Percentiles rank a stretch among this genome's conserved stretches.
These are phyloP conservation scores for maize (Zea mays) DNA, from an alignment of 176 grass and related monocot species.

Conservation along the genomic window Zm-B73-REFERENCE-NAM-5.0 NC_050100.1:195084001-195084500, in stretches of 20 bases:
- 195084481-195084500: not conserved
- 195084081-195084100: slow-evolving; percentile 37
- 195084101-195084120: slow-evolving; percentile 30
- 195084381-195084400: slow-evolving; percentile 15
- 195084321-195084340: slow-evolving; percentile 68
- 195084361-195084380: slow-evolving; percentile 1
- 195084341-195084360: not conserved
- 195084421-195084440: not conserved
- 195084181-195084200: slow-evolving; percentile 27
- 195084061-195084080: slow-evolving; percentile 18
- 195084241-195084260: slow-evolving; percentile 92
- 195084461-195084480: slow-evolving; percentile 14
- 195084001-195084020: not conserved
- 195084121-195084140: slow-evolving; percentile 42
- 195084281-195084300: slow-evolving; percentile 87
- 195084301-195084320: slow-evolving; percentile 96
- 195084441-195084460: not conserved
- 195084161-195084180: slow-evolving; percentile 36
- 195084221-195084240: slow-evolving; percentile 96
- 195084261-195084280: slow-evolving; percentile 96
- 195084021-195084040: slow-evolving; percentile 21
- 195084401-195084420: not conserved
- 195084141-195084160: slow-evolving; percentile 9
- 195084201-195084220: slow-evolving; percentile 42
- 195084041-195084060: slow-evolving; percentile 16